Percentiles rank a stretch among this genome's conserved stretches.
These are phyloP conservation scores for Talaromyces thailandensis DNA, from an alignment of 495 filamentous ascomycete genomes.

Conservation along the genomic window DNA sequence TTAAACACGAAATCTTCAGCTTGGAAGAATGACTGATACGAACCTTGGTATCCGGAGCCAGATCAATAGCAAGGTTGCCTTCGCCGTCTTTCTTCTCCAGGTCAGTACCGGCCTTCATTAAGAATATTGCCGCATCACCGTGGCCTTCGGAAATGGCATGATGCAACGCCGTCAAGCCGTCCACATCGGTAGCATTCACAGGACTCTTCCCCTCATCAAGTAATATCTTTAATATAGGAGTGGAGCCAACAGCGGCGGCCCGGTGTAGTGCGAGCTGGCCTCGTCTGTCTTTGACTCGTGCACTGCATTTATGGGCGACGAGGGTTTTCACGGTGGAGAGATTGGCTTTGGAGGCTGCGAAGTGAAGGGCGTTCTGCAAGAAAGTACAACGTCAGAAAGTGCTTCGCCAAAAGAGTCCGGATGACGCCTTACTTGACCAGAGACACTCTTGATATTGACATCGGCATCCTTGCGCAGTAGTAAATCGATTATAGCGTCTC, in stretches of 20 bases:
- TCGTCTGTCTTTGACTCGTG: slow-evolving; percentile 75
- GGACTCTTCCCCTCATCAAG: slow-evolving; percentile 69
- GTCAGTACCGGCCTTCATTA: slow-evolving; percentile 81
- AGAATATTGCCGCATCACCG: slow-evolving; percentile 72
- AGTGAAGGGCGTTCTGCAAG: slow-evolving; percentile 72
- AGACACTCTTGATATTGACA: slow-evolving; percentile 65
- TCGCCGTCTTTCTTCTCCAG: slow-evolving; percentile 67
- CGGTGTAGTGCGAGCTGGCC: slow-evolving; percentile 83
- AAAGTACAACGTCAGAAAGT: slow-evolving; percentile 15
- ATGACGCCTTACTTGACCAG: slow-evolving; percentile 42
- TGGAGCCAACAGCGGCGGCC: slow-evolving; percentile 80
- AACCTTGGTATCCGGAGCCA: slow-evolving; percentile 77
- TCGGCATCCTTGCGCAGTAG: slow-evolving; percentile 76
- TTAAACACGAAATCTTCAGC: not conserved
- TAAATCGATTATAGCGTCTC: slow-evolving; percentile 51
- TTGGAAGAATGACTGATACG: slow-evolving; percentile 4
- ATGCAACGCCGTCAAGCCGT: slow-evolving; percentile 82
- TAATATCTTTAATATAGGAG: slow-evolving; percentile 74
- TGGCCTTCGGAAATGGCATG: slow-evolving; percentile 92
- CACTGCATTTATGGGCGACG: slow-evolving; percentile 64
- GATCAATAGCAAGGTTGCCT: slow-evolving; percentile 64
- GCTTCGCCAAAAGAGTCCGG: not conserved
- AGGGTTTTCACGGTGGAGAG: slow-evolving; percentile 73
- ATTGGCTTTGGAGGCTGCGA: slow-evolving; percentile 81
- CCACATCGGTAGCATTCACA: slow-evolving; percentile 75